Evolutionary conservation across 2,329 filamentous ascomycete genomes (phyloP).

Genomic region (Juglanconis sp.): DNA sequence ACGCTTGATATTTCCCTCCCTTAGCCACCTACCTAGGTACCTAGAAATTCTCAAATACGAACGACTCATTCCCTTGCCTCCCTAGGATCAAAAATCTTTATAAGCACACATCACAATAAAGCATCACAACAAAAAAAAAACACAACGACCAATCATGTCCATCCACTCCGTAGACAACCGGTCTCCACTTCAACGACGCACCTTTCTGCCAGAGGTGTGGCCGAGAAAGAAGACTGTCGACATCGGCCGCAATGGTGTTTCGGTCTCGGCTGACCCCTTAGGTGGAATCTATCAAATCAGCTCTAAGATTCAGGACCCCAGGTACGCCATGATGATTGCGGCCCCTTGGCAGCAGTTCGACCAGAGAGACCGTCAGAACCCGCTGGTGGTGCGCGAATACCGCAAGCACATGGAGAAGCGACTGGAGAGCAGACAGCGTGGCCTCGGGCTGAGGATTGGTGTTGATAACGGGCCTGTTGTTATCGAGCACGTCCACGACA

Average conservation of each 20-base stretch:
- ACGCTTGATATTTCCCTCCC: no score
- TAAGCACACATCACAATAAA: no score
- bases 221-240: conserved; percentile 18
- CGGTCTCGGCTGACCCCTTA: conserved; percentile 15
- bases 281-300: conserved; percentile 18
- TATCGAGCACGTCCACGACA: conserved; percentile 3
- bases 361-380: conserved; percentile 12
- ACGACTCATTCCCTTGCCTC: no score
- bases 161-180: neutral
- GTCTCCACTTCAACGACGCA: neutral
- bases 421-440: neutral
- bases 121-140: neutral
- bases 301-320: conserved; percentile 7
- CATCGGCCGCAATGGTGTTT: conserved; percentile 15
- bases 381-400: conserved; percentile 17
- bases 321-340: conserved; percentile 20
- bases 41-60: no score
- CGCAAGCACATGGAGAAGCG: conserved; percentile 17
- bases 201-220: neutral
- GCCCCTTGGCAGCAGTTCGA: conserved; percentile 22
- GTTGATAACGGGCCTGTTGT: neutral
- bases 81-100: no score
- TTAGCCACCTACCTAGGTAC: no score
- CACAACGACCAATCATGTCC: neutral
- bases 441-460: conserved; percentile 4